Conservation (phyloP, 441 rosid species). For the Biscutella laevigata region DNA sequence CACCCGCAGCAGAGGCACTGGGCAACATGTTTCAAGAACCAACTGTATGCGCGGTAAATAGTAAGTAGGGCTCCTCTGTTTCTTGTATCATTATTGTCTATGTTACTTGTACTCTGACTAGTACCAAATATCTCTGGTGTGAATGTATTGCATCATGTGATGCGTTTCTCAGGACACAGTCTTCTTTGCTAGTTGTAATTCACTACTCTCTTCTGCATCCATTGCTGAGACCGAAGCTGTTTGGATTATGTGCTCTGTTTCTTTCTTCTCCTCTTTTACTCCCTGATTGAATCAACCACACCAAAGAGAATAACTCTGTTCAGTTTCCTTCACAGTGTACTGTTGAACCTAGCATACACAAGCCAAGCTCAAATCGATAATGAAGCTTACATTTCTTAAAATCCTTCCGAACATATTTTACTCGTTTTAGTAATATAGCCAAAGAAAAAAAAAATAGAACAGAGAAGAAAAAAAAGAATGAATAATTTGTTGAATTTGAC, state of each 20-base stretch:
- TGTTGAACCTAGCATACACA: not conserved
- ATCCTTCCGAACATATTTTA: constrained; percentile 19
- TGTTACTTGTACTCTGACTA: constrained; percentile 13
- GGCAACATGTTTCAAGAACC: constrained; percentile 18
- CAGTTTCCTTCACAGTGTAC: not conserved
- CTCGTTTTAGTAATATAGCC: constrained; percentile 6
- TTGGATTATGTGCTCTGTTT: not conserved
- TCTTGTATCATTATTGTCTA: constrained; percentile 20
- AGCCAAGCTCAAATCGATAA: not conserved
- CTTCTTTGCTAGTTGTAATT: constrained; percentile 10
- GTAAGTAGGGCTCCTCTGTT: constrained; percentile 12
- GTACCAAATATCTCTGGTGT: not conserved
- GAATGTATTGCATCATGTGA: constrained; percentile 9
- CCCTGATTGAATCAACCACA: constrained; percentile 1
- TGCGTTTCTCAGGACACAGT: not conserved
- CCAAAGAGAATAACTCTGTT: not conserved
- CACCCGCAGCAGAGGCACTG: constrained; percentile 12
- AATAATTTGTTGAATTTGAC: constrained; percentile 22
- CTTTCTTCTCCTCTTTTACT: not conserved
- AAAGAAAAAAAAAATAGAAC: not conserved
- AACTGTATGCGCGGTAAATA: constrained; percentile 22
- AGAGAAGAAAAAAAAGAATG: constrained; percentile 13
- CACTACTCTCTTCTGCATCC: not conserved
- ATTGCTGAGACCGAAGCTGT: not conserved
- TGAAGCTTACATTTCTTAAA: constrained; percentile 18